These are phyloP conservation scores for Sugiyamaella japonica DNA, from an alignment of 1,139 yeast species.

Conservation along the genomic window DNA sequence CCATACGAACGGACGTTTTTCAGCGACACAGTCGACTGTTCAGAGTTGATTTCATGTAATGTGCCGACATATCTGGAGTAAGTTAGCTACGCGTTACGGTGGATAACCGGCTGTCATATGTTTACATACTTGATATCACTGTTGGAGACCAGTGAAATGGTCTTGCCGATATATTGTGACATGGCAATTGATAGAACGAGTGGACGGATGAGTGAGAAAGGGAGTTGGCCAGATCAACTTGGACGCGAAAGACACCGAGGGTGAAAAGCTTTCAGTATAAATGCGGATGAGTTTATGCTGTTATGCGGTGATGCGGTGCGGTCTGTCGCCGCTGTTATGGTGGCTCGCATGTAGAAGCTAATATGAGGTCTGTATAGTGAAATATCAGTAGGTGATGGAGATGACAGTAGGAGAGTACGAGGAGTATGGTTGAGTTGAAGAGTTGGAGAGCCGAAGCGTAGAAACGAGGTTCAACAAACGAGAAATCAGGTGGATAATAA, in stretches of 20 bases:
- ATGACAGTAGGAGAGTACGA: too few relatives aligned
- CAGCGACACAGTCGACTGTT: slow-evolving; percentile 86
- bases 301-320: background rate
- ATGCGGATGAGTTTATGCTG: background rate
- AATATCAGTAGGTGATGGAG: too few relatives aligned
- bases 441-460: too few relatives aligned
- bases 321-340: background rate
- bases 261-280: background rate
- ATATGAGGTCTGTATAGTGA: too few relatives aligned
- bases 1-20: slow-evolving; percentile 83
- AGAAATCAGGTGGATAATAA: background rate
- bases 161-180: slow-evolving; percentile 91
- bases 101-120: too few relatives aligned
- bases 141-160: slow-evolving; percentile 83
- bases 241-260: background rate
- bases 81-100: too few relatives aligned
- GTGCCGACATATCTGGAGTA: slow-evolving; percentile 71
- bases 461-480: too few relatives aligned
- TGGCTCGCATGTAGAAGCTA: too few relatives aligned
- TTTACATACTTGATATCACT: slow-evolving; percentile 71
- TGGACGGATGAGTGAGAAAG: background rate
- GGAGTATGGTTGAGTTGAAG: too few relatives aligned
- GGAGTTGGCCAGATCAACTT: background rate
- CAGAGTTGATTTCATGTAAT: slow-evolving; percentile 84
- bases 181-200: slow-evolving; percentile 39